Percentiles rank a stretch among this genome's conserved stretches.
Evolutionary conservation across 768 basidiomycete genomes (phyloP).

Genomic region (Hebeloma cylindrosporum): DNA sequence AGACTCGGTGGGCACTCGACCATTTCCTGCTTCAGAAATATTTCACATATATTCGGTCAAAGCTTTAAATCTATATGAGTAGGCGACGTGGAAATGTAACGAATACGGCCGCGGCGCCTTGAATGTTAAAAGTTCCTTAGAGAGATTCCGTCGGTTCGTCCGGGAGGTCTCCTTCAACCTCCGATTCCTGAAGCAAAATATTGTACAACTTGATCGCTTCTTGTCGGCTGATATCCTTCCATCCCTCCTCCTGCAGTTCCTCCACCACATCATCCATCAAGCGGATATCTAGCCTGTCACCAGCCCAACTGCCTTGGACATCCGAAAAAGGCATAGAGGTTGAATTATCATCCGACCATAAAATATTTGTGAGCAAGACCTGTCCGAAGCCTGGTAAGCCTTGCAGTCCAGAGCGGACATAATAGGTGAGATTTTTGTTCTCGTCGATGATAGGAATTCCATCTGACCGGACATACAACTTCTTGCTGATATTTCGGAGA

Average conservation of each 20-base stretch:
- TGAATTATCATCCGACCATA: not conserved
- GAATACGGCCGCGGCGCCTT: too few relatives aligned
- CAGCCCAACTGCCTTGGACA: not conserved
- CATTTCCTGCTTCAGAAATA: too few relatives aligned
- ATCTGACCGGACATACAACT: not conserved
- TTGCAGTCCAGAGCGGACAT: not conserved
- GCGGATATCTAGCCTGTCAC: not conserved
- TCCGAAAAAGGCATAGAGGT: not conserved
- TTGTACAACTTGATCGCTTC: not conserved
- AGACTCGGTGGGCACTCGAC: too few relatives aligned
- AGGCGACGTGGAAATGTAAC: too few relatives aligned
- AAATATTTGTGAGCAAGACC: not conserved
- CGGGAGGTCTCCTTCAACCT: too few relatives aligned
- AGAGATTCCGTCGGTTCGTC: too few relatives aligned
- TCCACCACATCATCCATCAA: not conserved
- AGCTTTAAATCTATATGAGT: too few relatives aligned
- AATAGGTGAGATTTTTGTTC: not conserved
- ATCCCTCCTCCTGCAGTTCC: not conserved
- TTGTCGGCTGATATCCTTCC: not conserved
- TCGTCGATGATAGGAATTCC: not conserved
- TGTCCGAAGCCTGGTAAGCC: not conserved
- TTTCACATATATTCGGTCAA: too few relatives aligned
- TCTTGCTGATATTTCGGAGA: not conserved
- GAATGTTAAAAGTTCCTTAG: too few relatives aligned
- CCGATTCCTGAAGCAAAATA: too few relatives aligned